Evolutionary conservation across 495 filamentous ascomycete genomes (phyloP).

Genomic region (Staphylotrichum tortipilum): DNA sequence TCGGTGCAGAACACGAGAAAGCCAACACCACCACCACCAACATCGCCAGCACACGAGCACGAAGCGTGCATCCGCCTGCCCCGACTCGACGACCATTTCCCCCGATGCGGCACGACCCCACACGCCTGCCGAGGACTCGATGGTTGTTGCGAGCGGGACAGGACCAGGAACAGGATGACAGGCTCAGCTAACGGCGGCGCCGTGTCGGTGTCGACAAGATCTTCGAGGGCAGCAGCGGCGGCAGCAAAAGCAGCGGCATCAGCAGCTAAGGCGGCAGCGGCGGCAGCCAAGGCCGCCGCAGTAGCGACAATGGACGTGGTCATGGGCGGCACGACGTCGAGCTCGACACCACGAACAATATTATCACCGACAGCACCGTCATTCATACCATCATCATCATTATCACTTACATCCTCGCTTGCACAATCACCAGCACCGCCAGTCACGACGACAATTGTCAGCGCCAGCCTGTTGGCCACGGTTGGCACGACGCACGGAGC

Average conservation of each 20-base stretch:
- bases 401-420: no score
- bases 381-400: background rate
- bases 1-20: background rate
- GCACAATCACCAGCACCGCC: constrained; percentile 2
- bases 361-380: background rate
- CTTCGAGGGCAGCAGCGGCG: constrained; percentile 8
- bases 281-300: background rate
- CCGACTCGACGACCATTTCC: no score
- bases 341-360: background rate
- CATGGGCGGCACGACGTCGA: constrained; percentile 5
- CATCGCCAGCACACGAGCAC: background rate
- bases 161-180: constrained; percentile 18
- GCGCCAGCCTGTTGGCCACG: constrained; percentile 8
- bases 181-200: constrained; percentile 16
- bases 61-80: no score
- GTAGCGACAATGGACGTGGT: constrained; percentile 6
- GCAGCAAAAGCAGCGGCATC: background rate
- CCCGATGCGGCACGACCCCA: constrained; percentile 6
- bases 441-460: background rate
- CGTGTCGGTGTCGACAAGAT: constrained; percentile 18
- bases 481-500: background rate
- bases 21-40: background rate
- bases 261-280: background rate
- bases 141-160: no score
- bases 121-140: constrained; percentile 11